These are phyloP conservation scores for Blastobotrys persicus DNA, from an alignment of 1,139 yeast species.

Conservation along the genomic window DNA sequence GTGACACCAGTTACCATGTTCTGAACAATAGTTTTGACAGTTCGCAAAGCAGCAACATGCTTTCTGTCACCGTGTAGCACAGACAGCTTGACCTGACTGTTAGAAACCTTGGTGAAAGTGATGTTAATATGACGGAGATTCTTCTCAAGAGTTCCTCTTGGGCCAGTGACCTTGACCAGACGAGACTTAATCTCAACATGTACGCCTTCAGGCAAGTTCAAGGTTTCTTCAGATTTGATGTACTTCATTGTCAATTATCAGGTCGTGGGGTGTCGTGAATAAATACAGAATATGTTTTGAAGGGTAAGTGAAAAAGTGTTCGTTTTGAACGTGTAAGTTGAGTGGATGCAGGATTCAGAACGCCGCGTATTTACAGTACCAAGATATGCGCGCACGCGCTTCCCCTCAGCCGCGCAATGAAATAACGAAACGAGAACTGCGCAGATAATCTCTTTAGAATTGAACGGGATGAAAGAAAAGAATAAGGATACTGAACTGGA, in stretches of 20 bases:
- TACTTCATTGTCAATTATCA: conserved; percentile 89
- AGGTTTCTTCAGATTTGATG: conserved; percentile 90
- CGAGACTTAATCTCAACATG: conserved; percentile 90
- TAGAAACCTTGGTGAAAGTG: conserved; percentile 75
- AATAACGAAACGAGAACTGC: too few relatives aligned
- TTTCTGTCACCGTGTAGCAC: conserved; percentile 99
- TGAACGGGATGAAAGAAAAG: conserved; percentile 65
- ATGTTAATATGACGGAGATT: conserved; percentile 94
- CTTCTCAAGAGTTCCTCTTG: conserved; percentile 95
- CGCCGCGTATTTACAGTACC: too few relatives aligned
- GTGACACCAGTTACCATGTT: conserved; percentile 99
- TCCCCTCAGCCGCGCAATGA: too few relatives aligned
- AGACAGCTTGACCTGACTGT: conserved; percentile 76
- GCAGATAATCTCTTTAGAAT: too few relatives aligned
- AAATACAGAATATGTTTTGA: conserved; percentile 64
- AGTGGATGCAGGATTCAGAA: conserved; percentile 93
- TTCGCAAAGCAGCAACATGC: conserved; percentile 99
- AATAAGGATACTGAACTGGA: conserved; percentile 69
- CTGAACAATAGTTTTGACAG: conserved; percentile 91
- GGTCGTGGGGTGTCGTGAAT: too few relatives aligned
- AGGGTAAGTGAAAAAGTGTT: conserved; percentile 76
- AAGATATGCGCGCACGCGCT: too few relatives aligned
- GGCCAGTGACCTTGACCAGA: conserved; percentile 87
- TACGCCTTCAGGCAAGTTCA: conserved; percentile 94
- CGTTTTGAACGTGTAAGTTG: conserved; percentile 97